Evolutionary conservation across 2,329 filamentous ascomycete species (phyloP).

Genomic region (Phialophora chinensis): DNA sequence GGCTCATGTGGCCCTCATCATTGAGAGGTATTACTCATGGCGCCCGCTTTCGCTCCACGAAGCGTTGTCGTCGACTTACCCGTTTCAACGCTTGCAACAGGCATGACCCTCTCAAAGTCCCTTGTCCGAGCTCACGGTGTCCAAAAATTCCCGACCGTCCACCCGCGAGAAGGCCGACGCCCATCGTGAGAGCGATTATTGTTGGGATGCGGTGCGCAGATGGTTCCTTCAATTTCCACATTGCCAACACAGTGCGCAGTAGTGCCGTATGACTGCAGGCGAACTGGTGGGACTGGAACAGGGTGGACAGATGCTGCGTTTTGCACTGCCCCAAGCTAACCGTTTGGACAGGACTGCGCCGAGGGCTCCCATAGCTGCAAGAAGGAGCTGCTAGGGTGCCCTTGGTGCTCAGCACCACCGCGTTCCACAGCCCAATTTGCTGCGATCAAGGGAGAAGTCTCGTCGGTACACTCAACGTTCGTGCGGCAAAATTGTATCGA

Average conservation of each 20-base stretch:
- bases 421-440: neutral
- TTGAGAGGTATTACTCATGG: neutral
- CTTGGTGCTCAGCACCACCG: neutral
- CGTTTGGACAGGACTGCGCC: neutral
- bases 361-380: neutral
- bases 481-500: neutral
- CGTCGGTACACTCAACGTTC: neutral
- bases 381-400: neutral
- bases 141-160: neutral
- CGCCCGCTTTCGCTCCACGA: neutral
- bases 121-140: neutral
- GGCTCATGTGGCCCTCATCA: neutral
- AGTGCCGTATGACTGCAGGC: neutral
- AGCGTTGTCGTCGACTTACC: neutral
- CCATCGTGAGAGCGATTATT: neutral
- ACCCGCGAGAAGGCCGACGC: neutral
- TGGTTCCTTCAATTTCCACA: conserved; percentile 6
- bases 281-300: neutral
- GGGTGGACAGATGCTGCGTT: neutral
- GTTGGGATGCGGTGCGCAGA: neutral
- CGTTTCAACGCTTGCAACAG: neutral
- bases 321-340: neutral
- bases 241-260: neutral
- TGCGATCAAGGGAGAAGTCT: neutral
- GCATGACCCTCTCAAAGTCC: neutral